phyloP scores from a whole-genome alignment of 2,329 filamentous ascomycete species.

The Xylariaceae sp. region DNA sequence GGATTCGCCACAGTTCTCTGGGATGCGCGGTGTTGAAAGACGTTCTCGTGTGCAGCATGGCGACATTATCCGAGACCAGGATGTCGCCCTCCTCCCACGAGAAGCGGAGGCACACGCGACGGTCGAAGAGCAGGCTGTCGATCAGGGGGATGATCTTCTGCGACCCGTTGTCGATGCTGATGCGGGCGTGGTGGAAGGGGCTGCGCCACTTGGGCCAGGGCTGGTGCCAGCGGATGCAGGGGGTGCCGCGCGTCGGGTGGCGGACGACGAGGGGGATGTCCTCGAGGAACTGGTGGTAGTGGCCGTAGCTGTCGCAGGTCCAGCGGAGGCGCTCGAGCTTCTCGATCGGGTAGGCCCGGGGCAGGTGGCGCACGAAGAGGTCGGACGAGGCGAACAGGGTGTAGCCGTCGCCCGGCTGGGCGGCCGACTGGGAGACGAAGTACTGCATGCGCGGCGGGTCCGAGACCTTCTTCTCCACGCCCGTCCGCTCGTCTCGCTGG shows the following conservation, averaged over 20 bases:
- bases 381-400: slow-evolving; percentile 12
- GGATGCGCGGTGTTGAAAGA: slow-evolving; percentile 1
- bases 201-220: slow-evolving; percentile 8
- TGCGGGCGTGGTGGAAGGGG: neutral
- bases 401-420: neutral
- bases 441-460: slow-evolving; percentile 7
- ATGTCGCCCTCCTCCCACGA: slow-evolving; percentile 10
- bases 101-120: slow-evolving; percentile 12
- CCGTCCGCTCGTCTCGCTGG: neutral
- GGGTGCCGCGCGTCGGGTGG: slow-evolving; percentile 9
- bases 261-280: slow-evolving; percentile 10
- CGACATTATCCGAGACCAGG: slow-evolving; percentile 7
- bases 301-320: slow-evolving; percentile 1
- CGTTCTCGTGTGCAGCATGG: slow-evolving; percentile 6
- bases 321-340: slow-evolving; percentile 15
- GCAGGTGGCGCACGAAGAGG: slow-evolving; percentile 11
- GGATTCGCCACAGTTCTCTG: slow-evolving; percentile 3
- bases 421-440: slow-evolving; percentile 3
- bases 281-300: neutral
- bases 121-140: slow-evolving; percentile 10
- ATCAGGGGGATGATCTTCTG: slow-evolving; percentile 8
- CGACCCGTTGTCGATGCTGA: slow-evolving; percentile 12
- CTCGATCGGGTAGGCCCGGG: slow-evolving; percentile 9
- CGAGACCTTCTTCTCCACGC: neutral
- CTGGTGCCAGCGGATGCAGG: slow-evolving; percentile 12